A percentile compares a stretch with the other conserved stretches of the same genome.
Evolutionary conservation across 768 basidiomycete genomes (phyloP).

Genomic region (Crepidotus variabilis): DNA sequence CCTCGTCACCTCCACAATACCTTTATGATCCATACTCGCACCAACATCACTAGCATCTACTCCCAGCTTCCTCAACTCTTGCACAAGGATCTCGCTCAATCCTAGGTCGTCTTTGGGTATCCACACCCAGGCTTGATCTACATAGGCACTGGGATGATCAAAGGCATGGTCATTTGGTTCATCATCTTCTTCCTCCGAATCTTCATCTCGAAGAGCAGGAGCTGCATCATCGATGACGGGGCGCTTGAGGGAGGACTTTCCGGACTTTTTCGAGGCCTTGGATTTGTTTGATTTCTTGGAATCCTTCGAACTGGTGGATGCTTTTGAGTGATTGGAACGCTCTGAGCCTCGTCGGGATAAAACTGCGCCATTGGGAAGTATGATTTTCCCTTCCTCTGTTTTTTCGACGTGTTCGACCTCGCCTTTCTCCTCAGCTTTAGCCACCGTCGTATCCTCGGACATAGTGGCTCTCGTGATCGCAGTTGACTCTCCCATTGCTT

Average conservation of each 20-base stretch:
- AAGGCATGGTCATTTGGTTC: slow-evolving; percentile 41
- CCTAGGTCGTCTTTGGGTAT: slow-evolving; percentile 40
- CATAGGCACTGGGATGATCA: slow-evolving; percentile 45
- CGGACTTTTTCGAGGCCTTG: slow-evolving; percentile 13
- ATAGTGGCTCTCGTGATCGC: neutral
- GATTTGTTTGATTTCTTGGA: slow-evolving; percentile 6
- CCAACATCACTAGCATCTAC: slow-evolving; percentile 42
- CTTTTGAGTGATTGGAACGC: neutral
- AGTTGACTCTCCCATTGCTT: slow-evolving; percentile 8
- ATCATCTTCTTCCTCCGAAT: slow-evolving; percentile 28
- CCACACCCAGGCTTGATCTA: slow-evolving; percentile 44
- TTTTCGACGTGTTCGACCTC: neutral
- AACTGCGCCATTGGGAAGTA: slow-evolving; percentile 2
- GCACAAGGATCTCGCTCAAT: slow-evolving; percentile 33
- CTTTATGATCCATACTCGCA: slow-evolving; percentile 38
- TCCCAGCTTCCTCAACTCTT: slow-evolving; percentile 33
- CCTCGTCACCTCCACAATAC: slow-evolving; percentile 41
- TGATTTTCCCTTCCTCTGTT: slow-evolving; percentile 3
- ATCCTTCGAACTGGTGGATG: neutral
- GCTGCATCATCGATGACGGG: slow-evolving; percentile 27
- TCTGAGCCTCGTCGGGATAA: neutral
- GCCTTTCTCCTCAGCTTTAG: neutral
- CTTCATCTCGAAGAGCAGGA: slow-evolving; percentile 19
- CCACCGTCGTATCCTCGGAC: slow-evolving; percentile 2
- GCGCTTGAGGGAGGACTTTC: slow-evolving; percentile 10